Base-by-base conservation (phyloP, 441 rosid genomes). In the Manihot esculenta region DNA sequence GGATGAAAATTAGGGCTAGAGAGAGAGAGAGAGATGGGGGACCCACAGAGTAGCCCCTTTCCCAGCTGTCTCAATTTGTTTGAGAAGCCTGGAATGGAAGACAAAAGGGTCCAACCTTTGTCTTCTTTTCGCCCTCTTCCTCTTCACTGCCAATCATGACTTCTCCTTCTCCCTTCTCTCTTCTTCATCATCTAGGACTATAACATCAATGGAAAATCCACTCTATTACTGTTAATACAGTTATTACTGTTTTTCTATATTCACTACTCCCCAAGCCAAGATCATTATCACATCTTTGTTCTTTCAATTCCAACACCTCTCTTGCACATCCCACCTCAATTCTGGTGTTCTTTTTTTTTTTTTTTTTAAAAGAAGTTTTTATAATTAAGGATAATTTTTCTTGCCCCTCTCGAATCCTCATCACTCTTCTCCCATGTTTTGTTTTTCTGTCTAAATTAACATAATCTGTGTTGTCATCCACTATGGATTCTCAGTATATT, bases 401-500 rank as follows among this genome's bases (percentile, higher is more conserved):
- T n/a, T n/a, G n/a, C n/a, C n/a, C n/a, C n/a, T n/a, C n/a, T n/a
- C n/a, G n/a, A n/a, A n/a, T n/a, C n/a, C n/a, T n/a, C n/a, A n/a
- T n/a, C n/a, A n/a, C n/a, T n/a, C n/a, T n/a, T n/a, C n/a, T n/a
- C n/a, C n/a, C n/a, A n/a, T n/a, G n/a, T n/a, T n/a, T n/a, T n/a
- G n/a, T n/a, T n/a, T n/a, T n/a, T n/a, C n/a, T n/a, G n/a, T n/a
- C n/a, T 15, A 61, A 42, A 38, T 26, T 71, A 64, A 11, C 63
- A 15, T 11, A 38, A 71, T 61, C 33, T 62, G 51, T 66, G 50
- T 60, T 35, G 54, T 70, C 77, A 74, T 78, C 74, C 81, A 2
- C 64, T 59, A 41, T 69, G 76, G 82, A 72, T 83, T 77, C 81
- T 62, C 51, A 48, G 84, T 77, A 81, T 83, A 76, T 85, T 41